phyloP scores from a whole-genome alignment of 1,284 basidiomycete species.

The Sutorius eximius region DNA sequence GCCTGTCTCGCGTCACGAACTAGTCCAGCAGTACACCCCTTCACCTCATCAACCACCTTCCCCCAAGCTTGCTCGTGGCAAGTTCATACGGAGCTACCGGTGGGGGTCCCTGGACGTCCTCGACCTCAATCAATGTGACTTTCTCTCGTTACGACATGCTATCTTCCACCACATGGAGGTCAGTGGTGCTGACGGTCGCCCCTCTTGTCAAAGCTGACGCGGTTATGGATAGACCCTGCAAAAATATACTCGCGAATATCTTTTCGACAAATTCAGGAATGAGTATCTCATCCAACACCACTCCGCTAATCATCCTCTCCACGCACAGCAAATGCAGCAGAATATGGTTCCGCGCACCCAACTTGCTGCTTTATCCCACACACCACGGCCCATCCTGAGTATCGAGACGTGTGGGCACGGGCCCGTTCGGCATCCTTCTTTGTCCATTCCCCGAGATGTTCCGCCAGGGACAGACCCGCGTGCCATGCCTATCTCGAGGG shows the following conservation, averaged over 20 bases:
- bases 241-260: conserved; percentile 78
- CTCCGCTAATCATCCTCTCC: conserved; percentile 45
- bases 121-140: conserved; percentile 75
- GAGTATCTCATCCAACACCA: conserved; percentile 57
- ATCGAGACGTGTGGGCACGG: conserved; percentile 62
- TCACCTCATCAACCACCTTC: conserved; percentile 41
- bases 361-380: conserved; percentile 47
- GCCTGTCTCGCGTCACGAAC: conserved; percentile 58
- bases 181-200: conserved; percentile 32
- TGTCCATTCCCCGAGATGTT: conserved; percentile 49
- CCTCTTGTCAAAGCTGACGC: conserved; percentile 20
- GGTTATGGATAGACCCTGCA: conserved; percentile 60
- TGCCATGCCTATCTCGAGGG: conserved; percentile 39
- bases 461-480: conserved; percentile 44
- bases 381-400: conserved; percentile 62
- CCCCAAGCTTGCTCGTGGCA: conserved; percentile 55
- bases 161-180: conserved; percentile 84
- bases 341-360: conserved; percentile 36
- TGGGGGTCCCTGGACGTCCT: conserved; percentile 80
- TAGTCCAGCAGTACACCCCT: conserved; percentile 68
- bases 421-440: conserved; percentile 45
- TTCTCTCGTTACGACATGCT: conserved; percentile 66
- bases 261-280: conserved; percentile 72
- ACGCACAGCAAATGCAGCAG: conserved; percentile 43
- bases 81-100: conserved; percentile 68